These are phyloP conservation scores for Chaetomium globosum DNA, from an alignment of 2,329 filamentous ascomycete genomes.

Conservation along the genomic window DNA sequence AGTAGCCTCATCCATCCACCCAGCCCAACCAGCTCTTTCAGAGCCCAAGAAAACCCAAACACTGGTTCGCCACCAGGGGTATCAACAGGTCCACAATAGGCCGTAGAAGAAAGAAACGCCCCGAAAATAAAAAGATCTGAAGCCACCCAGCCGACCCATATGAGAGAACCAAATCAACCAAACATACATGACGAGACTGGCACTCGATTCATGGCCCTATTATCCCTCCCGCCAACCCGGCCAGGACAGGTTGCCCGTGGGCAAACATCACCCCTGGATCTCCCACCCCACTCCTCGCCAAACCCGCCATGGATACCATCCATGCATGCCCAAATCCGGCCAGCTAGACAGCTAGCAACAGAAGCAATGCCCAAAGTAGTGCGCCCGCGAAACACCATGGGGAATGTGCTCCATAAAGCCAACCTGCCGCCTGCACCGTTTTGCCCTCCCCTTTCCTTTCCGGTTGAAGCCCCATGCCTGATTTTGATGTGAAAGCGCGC, in stretches of 20 bases:
- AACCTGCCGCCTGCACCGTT: background rate
- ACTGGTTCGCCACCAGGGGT: constrained; percentile 24
- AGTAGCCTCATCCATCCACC: background rate
- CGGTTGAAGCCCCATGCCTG: background rate
- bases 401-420: background rate
- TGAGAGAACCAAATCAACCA: constrained; percentile 9
- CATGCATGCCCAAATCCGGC: background rate
- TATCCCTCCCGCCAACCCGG: background rate
- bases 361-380: background rate
- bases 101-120: constrained; percentile 5
- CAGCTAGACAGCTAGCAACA: background rate
- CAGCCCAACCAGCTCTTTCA: background rate
- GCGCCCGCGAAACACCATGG: background rate
- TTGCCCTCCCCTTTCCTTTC: background rate
- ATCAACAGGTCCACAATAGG: constrained; percentile 19
- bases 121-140: background rate
- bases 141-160: background rate
- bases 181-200: constrained; percentile 2
- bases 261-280: background rate
- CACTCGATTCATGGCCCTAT: background rate
- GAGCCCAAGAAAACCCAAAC: constrained; percentile 13
- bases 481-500: background rate
- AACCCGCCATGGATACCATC: background rate
- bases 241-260: background rate
- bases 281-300: background rate